Evolutionary conservation across 2,329 filamentous ascomycete species (phyloP).

Genomic region (Cryoendolithus antarcticus): DNA sequence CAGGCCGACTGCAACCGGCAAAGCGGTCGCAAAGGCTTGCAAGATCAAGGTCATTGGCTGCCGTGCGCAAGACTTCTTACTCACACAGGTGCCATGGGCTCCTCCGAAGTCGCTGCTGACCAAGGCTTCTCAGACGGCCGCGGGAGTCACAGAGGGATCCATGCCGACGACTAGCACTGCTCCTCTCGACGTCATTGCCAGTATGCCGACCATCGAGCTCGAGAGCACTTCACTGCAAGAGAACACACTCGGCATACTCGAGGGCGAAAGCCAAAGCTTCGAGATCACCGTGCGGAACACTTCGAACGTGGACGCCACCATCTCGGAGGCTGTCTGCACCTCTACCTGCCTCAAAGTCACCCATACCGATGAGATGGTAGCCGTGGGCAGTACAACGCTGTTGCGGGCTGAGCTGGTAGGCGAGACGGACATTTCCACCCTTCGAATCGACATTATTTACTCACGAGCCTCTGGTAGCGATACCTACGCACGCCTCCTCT

Average conservation of each 20-base stretch:
- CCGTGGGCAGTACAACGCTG: conserved; percentile 37
- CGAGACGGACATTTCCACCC: conserved; percentile 70
- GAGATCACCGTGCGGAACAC: conserved; percentile 69
- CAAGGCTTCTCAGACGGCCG: conserved; percentile 38
- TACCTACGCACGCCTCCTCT: conserved; percentile 31
- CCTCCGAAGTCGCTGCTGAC: conserved; percentile 58
- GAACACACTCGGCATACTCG: conserved; percentile 79
- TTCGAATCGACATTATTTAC: conserved; percentile 74
- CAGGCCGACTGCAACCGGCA: conserved; percentile 53
- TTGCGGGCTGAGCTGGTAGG: conserved; percentile 80
- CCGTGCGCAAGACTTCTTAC: conserved; percentile 68
- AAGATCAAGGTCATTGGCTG: conserved; percentile 71
- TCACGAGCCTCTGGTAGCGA: conserved; percentile 4
- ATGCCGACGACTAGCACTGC: conserved; percentile 10
- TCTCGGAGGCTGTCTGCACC: conserved; percentile 25
- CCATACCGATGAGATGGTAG: conserved; percentile 8
- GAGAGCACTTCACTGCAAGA: conserved; percentile 69
- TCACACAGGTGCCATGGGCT: conserved; percentile 67
- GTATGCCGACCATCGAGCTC: conserved; percentile 65
- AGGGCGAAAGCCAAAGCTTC: conserved; percentile 72
- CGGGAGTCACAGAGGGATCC: neutral
- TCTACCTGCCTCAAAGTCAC: conserved; percentile 12
- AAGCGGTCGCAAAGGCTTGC: conserved; percentile 64
- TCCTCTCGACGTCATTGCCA: conserved; percentile 53
- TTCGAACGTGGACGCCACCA: conserved; percentile 45